Evolutionary conservation across 768 basidiomycete species (phyloP).

Genomic region (Mycena venus): DNA sequence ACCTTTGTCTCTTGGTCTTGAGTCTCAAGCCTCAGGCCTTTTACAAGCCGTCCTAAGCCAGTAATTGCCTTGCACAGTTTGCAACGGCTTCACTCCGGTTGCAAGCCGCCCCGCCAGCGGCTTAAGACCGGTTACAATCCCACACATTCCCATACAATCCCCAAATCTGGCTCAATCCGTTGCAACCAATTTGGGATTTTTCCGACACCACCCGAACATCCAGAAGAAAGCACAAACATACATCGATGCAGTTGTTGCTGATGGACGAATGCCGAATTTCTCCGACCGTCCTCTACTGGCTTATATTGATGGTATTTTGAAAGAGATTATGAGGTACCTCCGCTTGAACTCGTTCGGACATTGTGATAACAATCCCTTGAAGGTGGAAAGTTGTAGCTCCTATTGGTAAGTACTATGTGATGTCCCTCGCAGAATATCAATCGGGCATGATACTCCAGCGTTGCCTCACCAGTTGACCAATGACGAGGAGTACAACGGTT

Average conservation of each 20-base stretch:
- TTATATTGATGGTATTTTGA: not conserved
- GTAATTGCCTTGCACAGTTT: too few relatives aligned
- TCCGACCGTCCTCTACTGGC: not conserved
- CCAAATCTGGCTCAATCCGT: too few relatives aligned
- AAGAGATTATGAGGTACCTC: constrained; percentile 3
- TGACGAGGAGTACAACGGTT: not conserved
- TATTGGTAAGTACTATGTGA: not conserved
- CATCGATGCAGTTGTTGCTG: constrained; percentile 4
- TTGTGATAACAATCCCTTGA: not conserved
- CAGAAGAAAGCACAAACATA: constrained; percentile 1
- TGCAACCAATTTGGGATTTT: too few relatives aligned
- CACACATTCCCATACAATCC: too few relatives aligned
- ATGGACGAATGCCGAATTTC: constrained; percentile 3
- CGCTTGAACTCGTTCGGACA: constrained; percentile 1
- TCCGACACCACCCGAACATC: not conserved
- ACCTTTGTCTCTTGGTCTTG: too few relatives aligned
- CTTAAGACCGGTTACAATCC: too few relatives aligned
- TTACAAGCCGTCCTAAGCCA: too few relatives aligned
- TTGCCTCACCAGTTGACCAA: constrained; percentile 3
- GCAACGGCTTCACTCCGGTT: too few relatives aligned
- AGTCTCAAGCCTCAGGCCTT: too few relatives aligned
- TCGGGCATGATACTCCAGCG: constrained; percentile 1
- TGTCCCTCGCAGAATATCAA: constrained; percentile 7
- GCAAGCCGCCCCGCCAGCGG: too few relatives aligned
- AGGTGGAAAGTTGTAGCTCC: constrained; percentile 2